Evolutionary conservation across 2,329 filamentous ascomycete species (phyloP).

Genomic region (Dactylonectria estremocensis): DNA sequence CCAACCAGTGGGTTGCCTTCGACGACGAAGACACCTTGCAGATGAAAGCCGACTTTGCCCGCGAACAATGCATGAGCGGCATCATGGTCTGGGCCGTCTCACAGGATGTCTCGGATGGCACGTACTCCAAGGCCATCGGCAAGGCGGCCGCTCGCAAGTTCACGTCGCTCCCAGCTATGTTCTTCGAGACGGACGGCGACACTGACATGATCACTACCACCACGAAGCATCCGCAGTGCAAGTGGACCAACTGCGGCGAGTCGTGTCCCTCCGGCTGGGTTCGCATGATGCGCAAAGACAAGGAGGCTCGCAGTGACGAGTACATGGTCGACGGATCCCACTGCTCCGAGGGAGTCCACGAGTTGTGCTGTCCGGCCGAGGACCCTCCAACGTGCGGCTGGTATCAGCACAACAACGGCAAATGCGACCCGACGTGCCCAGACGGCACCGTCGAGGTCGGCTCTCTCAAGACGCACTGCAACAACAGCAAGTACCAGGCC

Average conservation of each 20-base stretch:
- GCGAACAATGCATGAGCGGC: slow-evolving; percentile 19
- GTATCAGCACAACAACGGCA: slow-evolving; percentile 30
- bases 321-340: slow-evolving; percentile 24
- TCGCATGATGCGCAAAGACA: slow-evolving; percentile 26
- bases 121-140: background rate
- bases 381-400: slow-evolving; percentile 28
- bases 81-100: slow-evolving; percentile 37
- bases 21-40: slow-evolving; percentile 29
- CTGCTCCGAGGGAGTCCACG: slow-evolving; percentile 20
- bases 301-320: background rate
- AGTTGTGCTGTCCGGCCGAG: slow-evolving; percentile 29
- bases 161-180: slow-evolving; percentile 11
- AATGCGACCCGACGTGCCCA: slow-evolving; percentile 25
- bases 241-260: slow-evolving; percentile 12
- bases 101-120: background rate
- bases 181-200: background rate
- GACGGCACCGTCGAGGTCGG: slow-evolving; percentile 25
- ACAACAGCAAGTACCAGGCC: slow-evolving; percentile 31
- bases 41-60: slow-evolving; percentile 22
- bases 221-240: slow-evolving; percentile 18
- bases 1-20: slow-evolving; percentile 23
- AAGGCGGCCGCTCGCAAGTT: slow-evolving; percentile 13
- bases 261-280: slow-evolving; percentile 27
- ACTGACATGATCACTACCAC: no score
- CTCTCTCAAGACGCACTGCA: slow-evolving; percentile 26